These are phyloP conservation scores for Starmerella sirachaensis DNA, from an alignment of 805 yeast genomes.

Conservation along the genomic window DNA sequence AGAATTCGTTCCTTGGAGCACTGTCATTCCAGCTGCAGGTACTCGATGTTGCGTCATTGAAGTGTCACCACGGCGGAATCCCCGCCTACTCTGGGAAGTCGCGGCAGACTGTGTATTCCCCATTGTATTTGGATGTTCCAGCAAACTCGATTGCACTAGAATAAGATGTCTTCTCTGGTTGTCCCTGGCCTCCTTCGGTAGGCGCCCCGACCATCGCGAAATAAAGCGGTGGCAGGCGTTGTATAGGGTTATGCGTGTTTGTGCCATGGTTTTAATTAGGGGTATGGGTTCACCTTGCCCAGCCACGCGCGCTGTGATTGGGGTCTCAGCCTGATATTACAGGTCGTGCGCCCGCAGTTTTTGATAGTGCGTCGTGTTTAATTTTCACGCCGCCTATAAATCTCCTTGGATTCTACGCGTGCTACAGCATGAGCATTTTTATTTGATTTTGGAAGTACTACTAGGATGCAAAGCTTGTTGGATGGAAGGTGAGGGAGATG, in stretches of 20 bases:
- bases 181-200: background rate
- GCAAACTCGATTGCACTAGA: background rate
- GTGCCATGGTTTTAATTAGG: background rate
- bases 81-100: background rate
- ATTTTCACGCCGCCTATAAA: too few relatives aligned
- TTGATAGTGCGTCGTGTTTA: too few relatives aligned
- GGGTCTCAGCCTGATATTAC: too few relatives aligned
- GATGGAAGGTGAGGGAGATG: too few relatives aligned
- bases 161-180: background rate
- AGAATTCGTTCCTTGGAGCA: background rate
- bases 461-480: too few relatives aligned
- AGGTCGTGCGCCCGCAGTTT: too few relatives aligned
- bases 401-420: too few relatives aligned
- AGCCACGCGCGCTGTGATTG: too few relatives aligned
- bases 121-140: background rate
- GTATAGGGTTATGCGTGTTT: conserved; percentile 3
- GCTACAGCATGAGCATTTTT: too few relatives aligned
- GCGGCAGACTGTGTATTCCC: conserved; percentile 1
- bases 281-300: too few relatives aligned
- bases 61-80: background rate
- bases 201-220: background rate
- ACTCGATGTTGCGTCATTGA: too few relatives aligned
- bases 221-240: conserved; percentile 9
- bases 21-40: background rate
- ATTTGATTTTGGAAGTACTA: too few relatives aligned